Evolutionary conservation across 345 rosid species (phyloP).

Genomic region (Heritiera fomes): DNA sequence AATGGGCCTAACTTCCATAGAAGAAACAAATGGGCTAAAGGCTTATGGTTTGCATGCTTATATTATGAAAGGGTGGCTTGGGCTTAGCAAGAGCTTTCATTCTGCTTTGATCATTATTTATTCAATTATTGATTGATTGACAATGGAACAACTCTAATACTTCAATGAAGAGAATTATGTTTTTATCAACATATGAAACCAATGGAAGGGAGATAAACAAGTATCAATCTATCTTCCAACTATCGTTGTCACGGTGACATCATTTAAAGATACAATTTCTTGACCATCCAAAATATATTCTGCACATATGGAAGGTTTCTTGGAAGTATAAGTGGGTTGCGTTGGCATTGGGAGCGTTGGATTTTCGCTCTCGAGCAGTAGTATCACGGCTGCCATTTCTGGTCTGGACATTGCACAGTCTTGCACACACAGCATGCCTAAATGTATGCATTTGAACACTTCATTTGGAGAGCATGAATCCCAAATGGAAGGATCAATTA

Average conservation of each 20-base stretch:
- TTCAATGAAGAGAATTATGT: neutral
- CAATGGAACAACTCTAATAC: no score
- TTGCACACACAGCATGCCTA: slow-evolving; percentile 84
- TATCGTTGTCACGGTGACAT: slow-evolving; percentile 50
- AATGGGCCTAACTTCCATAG: no score
- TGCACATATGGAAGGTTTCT: slow-evolving; percentile 41
- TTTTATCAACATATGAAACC: neutral
- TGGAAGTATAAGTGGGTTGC: slow-evolving; percentile 58
- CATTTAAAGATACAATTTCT: slow-evolving; percentile 53
- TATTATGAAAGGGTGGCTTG: no score
- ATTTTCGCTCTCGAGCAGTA: slow-evolving; percentile 72
- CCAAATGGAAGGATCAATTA: slow-evolving; percentile 54
- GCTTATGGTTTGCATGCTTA: no score
- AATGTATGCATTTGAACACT: slow-evolving; percentile 67
- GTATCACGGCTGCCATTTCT: slow-evolving; percentile 60
- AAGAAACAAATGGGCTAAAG: no score
- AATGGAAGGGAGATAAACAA: neutral
- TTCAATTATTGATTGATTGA: no score
- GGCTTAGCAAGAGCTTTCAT: no score
- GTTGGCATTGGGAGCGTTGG: slow-evolving; percentile 52
- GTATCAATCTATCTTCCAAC: slow-evolving; percentile 45
- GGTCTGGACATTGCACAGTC: slow-evolving; percentile 70
- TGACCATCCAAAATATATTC: slow-evolving; percentile 37
- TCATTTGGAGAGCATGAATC: slow-evolving; percentile 41
- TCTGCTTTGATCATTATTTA: no score